Evolutionary conservation across 495 filamentous ascomycete genomes (phyloP).

Genomic region (Hyaloscypha variabilis): DNA sequence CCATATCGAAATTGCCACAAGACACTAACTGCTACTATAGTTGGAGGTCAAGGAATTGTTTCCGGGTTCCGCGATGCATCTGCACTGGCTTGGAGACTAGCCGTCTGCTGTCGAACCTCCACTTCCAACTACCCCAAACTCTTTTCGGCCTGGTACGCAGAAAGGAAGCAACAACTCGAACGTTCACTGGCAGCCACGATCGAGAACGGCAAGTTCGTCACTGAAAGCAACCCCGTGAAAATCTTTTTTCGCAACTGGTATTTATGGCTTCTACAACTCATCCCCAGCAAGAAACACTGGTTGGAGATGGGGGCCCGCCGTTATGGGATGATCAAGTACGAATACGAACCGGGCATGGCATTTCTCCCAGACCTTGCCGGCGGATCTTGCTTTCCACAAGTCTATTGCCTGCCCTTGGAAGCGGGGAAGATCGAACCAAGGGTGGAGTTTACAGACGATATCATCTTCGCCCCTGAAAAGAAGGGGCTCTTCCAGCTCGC

Average conservation of each 20-base stretch:
- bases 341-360: constrained; percentile 33
- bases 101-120: constrained; percentile 20
- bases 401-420: constrained; percentile 21
- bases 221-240: constrained; percentile 31
- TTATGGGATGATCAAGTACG: constrained; percentile 34
- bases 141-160: constrained; percentile 39
- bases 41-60: constrained; percentile 57
- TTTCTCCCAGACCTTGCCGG: constrained; percentile 38
- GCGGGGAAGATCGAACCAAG: background rate
- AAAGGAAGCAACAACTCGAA: constrained; percentile 45
- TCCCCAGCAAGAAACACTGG: constrained; percentile 29
- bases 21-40: too few species aligned
- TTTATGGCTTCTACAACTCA: constrained; percentile 33
- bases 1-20: too few species aligned
- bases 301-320: constrained; percentile 35
- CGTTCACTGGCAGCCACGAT: constrained; percentile 39
- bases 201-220: constrained; percentile 39
- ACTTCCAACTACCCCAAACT: constrained; percentile 30
- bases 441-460: constrained; percentile 24
- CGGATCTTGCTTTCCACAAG: constrained; percentile 38
- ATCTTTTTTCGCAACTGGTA: constrained; percentile 40
- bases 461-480: constrained; percentile 17
- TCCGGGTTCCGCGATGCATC: constrained; percentile 44
- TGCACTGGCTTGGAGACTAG: constrained; percentile 51
- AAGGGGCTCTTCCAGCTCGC: constrained; percentile 22